Conservation (phyloP, 345 rosid genomes). For the Lagerstroemia speciosa region DNA sequence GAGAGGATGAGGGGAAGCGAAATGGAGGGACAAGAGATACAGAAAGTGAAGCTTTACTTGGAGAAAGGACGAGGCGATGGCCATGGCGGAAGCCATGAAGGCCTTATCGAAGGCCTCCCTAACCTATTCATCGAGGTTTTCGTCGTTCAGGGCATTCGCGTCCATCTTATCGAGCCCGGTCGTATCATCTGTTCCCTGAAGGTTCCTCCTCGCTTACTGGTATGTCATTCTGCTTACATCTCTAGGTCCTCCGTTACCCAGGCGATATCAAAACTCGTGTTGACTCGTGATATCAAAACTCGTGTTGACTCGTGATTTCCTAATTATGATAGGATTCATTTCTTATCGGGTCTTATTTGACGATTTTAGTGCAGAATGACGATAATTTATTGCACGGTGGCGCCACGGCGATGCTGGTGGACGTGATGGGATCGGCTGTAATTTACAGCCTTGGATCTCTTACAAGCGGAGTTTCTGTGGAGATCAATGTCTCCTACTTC, state of each 20-base stretch:
- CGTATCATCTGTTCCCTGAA: conserved; percentile 72
- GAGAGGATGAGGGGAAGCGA: neutral
- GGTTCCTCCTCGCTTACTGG: conserved; percentile 74
- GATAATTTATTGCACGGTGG: conserved; percentile 92
- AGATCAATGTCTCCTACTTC: conserved; percentile 77
- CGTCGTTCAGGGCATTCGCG: conserved; percentile 45
- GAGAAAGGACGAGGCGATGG: conserved; percentile 27
- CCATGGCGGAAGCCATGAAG: conserved; percentile 19
- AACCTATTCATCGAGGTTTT: conserved; percentile 40
- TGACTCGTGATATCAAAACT: conserved; percentile 1
- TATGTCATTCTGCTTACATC: conserved; percentile 7
- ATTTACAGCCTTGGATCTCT: conserved; percentile 41
- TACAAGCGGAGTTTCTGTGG: conserved; percentile 61
- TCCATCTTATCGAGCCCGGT: conserved; percentile 54
- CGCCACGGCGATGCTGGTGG: conserved; percentile 82
- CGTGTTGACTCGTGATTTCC: neutral
- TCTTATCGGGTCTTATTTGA: neutral
- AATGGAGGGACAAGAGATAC: conserved; percentile 9
- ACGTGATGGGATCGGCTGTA: conserved; percentile 70
- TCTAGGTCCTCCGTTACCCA: neutral
- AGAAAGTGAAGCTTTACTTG: conserved; percentile 45
- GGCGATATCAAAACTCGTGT: neutral
- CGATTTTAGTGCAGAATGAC: conserved; percentile 35
- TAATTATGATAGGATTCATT: neutral
- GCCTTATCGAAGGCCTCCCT: conserved; percentile 2